Conservation (phyloP, 1,284 basidiomycete genomes). For the Rhodotorula sp. region DNA sequence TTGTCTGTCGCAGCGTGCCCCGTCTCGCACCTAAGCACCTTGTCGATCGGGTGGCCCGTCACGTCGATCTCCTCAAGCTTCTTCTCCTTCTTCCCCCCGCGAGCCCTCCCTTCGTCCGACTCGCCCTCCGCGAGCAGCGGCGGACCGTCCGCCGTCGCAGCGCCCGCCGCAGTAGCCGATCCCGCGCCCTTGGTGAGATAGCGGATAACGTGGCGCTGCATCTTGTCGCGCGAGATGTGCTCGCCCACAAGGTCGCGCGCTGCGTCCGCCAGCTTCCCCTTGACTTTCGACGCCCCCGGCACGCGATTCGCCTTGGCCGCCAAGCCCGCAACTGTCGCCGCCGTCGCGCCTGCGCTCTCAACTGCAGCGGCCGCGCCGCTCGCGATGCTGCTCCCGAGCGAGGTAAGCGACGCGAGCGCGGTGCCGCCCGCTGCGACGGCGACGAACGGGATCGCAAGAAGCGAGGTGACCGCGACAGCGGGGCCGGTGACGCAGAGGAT, state of each 20-base stretch:
- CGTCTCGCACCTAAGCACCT: constrained; percentile 38
- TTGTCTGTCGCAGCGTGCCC: constrained; percentile 34
- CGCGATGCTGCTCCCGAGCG: constrained; percentile 20
- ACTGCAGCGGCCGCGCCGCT: constrained; percentile 14
- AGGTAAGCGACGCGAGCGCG: constrained; percentile 34
- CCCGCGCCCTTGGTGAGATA: constrained; percentile 23
- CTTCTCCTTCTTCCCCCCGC: constrained; percentile 5
- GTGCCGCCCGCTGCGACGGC: constrained; percentile 35
- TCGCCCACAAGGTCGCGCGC: constrained; percentile 30
- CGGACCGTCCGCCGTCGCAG: not conserved
- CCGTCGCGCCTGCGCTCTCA: constrained; percentile 3
- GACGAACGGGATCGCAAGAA: constrained; percentile 38
- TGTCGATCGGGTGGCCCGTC: constrained; percentile 35
- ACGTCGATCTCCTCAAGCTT: constrained; percentile 41
- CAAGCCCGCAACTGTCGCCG: constrained; percentile 14
- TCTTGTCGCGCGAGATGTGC: constrained; percentile 18
- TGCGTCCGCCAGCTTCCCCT: constrained; percentile 34
- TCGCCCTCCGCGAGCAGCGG: not conserved
- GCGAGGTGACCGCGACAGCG: constrained; percentile 28
- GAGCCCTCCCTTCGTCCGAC: constrained; percentile 6
- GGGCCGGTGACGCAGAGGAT: constrained; percentile 39
- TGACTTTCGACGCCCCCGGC: constrained; percentile 31
- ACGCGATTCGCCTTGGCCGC: constrained; percentile 27
- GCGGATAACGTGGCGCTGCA: constrained; percentile 27
- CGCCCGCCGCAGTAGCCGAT: constrained; percentile 2